These are phyloP conservation scores for Penicillium italicum DNA, from an alignment of 2,329 filamentous ascomycete genomes.

Conservation along the genomic window DNA sequence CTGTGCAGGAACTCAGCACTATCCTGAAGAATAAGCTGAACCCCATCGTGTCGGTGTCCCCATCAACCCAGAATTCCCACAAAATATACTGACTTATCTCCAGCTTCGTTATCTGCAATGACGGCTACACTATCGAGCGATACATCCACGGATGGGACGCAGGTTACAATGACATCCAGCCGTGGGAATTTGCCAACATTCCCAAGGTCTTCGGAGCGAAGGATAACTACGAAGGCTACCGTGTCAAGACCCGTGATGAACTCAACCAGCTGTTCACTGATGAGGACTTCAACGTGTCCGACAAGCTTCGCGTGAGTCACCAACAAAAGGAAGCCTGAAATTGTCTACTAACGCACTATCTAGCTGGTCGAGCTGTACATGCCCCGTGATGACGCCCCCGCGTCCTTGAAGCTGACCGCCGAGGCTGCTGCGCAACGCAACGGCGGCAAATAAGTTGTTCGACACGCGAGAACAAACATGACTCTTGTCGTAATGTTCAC, in stretches of 20 bases:
- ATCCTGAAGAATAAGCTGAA: constrained; percentile 73
- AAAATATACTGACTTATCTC: constrained; percentile 33
- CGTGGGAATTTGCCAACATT: constrained; percentile 70
- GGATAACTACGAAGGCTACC: constrained; percentile 59
- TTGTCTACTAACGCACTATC: constrained; percentile 35
- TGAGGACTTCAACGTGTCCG: constrained; percentile 57
- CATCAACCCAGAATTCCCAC: not conserved
- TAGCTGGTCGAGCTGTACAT: constrained; percentile 81
- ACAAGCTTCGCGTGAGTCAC: constrained; percentile 40
- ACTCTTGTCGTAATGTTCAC: not conserved
- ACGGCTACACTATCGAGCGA: constrained; percentile 85
- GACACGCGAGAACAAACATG: not conserved
- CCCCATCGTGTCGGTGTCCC: constrained; percentile 64
- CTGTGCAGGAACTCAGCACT: constrained; percentile 76
- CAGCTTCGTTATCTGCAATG: constrained; percentile 76
- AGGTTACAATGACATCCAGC: constrained; percentile 73
- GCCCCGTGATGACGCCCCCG: constrained; percentile 72
- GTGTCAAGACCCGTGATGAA: constrained; percentile 66
- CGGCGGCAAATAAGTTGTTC: constrained; percentile 48
- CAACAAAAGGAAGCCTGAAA: not conserved
- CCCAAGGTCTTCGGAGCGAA: constrained; percentile 65
- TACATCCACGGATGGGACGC: constrained; percentile 81
- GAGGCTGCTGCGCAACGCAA: constrained; percentile 68
- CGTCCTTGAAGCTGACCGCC: constrained; percentile 65
- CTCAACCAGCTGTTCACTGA: constrained; percentile 63